Evolutionary conservation across 192 early-diverging fungal genomes (phyloP), one percentile per base, ranked within the genome.

Genomic region (Geranomyces michiganensis): DNA sequence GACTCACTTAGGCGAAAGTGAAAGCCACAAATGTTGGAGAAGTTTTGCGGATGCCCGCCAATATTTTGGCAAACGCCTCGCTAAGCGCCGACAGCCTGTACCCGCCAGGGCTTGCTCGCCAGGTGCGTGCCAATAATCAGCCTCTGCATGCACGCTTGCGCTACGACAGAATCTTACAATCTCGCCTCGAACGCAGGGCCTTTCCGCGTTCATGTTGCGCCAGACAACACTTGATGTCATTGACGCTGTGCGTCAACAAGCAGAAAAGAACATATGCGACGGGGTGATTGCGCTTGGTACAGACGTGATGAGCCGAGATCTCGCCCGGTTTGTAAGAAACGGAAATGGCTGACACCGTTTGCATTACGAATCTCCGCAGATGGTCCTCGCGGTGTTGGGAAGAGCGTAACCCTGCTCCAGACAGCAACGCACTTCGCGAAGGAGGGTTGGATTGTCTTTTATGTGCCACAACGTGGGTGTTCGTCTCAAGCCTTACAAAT

Each of bases 121-220:
- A 44, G 27, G 66, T 68, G 17, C 1, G 66, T 30, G 24, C n/a
- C n/a, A n/a, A n/a, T n/a, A 49, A 17, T 7, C 51, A 27, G 9
- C 17, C 2, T 31, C 26, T 24, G 46, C 24, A 9, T 17, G 41
- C 17, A 30, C n/a, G 0, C 51, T 17, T 55, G 19, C 19, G 30
- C 47, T 53, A 27, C 22, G 29, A 24, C 29, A 36, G n/a, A 32
- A 3, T 22, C 31, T 68, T 68, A 27, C 17, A 14, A 15, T 68
- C 27, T 19, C 13, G n/a, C 4, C n/a, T 26, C 19, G 4, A 29
- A 6, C 36, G 6, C 48, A 72, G 59, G 62, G 62, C 10, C 27
- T 64, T n/a, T 64, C 61, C 27, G 60, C 70, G 32, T 72, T 72
- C 47, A 72, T 72, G 70, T 30, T 72, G 24, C 70, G 70, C 14